Conservation (phyloP, 2,329 filamentous ascomycete species). For the Talaromyces pinophilus region DNA sequence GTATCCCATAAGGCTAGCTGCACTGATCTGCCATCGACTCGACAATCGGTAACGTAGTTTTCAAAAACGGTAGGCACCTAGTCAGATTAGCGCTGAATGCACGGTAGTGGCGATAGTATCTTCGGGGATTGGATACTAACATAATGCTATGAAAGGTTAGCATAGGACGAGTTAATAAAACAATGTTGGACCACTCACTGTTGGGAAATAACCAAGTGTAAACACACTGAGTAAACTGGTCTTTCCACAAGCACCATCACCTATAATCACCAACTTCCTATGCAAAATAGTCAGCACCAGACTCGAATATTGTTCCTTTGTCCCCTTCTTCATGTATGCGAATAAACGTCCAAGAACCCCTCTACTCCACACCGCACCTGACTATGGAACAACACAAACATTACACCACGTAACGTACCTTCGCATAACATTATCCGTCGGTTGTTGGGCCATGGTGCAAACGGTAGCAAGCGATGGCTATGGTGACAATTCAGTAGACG, state of each 20-base stretch:
- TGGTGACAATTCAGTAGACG: background rate
- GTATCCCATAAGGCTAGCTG: conserved; percentile 99
- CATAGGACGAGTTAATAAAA: background rate
- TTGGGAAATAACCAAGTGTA: conserved; percentile 95
- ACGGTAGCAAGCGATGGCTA: background rate
- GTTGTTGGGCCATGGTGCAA: conserved; percentile 41
- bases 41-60: conserved; percentile 98
- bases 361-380: background rate
- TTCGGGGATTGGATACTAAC: conserved; percentile 35
- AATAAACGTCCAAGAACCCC: background rate
- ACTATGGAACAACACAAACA: background rate
- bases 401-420: conserved; percentile 53
- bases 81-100: conserved; percentile 25
- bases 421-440: conserved; percentile 48
- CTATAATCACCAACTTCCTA: conserved; percentile 95
- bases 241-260: conserved; percentile 96
- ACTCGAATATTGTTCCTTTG: background rate
- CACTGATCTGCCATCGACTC: conserved; percentile 97
- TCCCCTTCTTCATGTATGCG: background rate
- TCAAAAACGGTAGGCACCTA: conserved; percentile 97
- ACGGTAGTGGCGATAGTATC: background rate
- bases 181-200: conserved; percentile 61
- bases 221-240: conserved; percentile 97
- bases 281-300: conserved; percentile 25
- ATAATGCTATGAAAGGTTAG: conserved; percentile 43